Evolutionary conservation across 768 basidiomycete species (phyloP), one percentile per base, ranked within the genome.

Genomic region (Tricholoma sp.): DNA sequence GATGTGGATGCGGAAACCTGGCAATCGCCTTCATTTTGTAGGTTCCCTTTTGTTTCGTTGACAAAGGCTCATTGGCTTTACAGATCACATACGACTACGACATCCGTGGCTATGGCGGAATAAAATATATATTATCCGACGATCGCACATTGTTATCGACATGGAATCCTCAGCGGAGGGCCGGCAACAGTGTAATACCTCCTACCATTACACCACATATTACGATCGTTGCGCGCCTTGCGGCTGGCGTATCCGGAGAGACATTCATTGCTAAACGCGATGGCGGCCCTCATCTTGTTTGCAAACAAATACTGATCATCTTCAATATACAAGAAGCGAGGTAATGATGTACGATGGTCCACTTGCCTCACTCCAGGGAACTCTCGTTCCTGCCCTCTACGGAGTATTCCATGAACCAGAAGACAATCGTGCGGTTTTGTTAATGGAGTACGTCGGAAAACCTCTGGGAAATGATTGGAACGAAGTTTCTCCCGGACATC

Each of bases 301-400:
- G 49, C 29, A 50, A 50, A 50, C 29, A 50, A 36, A 50, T 50
- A 17, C 49, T 36, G 49, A 29, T 36, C 49, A 50, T 50, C 9
- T 36, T 32, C 49, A 50, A 17, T 50, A 50, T 50, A 31, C 49
- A 28, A 36, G 34, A 50, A 50, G 29, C 9, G 49, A 50, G 12
- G 49, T 50, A 50, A 32, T 36, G n/a, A 50, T 50, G 49, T 50
- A 50, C 49, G 18, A 50, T 50, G 49, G 49, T 32, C 49, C 49
- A 31, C 49, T 50, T 50, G 31, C 31, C 28, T 50, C 49, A 29
- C 49, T 50, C 29, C 49, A 50, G 34, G 24, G 49, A 50, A 50
- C 28, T 32, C 31, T 50, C 34, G 29, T 50, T 50, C 49, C 49
- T 32, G 34, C 34, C 34, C 49, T 50, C 49, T 50, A 50, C 13